Base-by-base conservation (phyloP, 2,329 filamentous ascomycete species). In the Macrophomina phaseolina region DNA sequence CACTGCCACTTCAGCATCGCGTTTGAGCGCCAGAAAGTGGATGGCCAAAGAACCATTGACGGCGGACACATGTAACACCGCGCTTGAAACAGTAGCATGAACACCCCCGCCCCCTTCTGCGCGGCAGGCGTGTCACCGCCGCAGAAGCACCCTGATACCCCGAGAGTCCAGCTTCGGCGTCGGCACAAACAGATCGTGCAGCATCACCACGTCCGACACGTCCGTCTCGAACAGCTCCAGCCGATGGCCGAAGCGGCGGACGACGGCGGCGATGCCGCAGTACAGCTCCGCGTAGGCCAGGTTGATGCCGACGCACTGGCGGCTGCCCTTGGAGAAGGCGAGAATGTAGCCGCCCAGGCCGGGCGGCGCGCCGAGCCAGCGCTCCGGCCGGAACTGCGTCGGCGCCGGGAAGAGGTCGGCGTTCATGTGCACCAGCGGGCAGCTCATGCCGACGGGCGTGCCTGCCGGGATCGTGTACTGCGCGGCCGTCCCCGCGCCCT, bases 241-340 rank as follows among this genome's bases (percentile, higher is more conserved):
- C 4, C 14, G 16, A 82, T 4, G 80, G 5, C 63, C 67, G 16
- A 49, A 49, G 0, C 16, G 32, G 1, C 60, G 23, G 30, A 63
- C 32, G 12, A 63, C 45, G 3, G 30, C 34, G 3, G 60, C 60
- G 9, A 63, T 16, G 9, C 28, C 34, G 18, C 32, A 18, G 16
- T 38, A 64, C 16, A 64, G 36, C 28, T 53, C 49, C 2, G 62
- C 62, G 12, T 64, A 64, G 32, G 62, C 62, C 1, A 64, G 49
- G 38, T 77, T 77, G 68, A 76, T 73, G 12, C 76, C 75, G n/a
- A 78, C 56, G 40, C 76, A 78, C 9, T 68, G 66, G 2, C 76
- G 67, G 61, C 71, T 75, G 0, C 76, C 76, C 45, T 76, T 77
- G 2, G 69, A 71, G 42, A 77, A 77, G 0, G 71, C 67, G 16